Evolutionary conservation across 306 rosid genomes (phyloP).

Genomic region (Phaseolus lunatus): DNA sequence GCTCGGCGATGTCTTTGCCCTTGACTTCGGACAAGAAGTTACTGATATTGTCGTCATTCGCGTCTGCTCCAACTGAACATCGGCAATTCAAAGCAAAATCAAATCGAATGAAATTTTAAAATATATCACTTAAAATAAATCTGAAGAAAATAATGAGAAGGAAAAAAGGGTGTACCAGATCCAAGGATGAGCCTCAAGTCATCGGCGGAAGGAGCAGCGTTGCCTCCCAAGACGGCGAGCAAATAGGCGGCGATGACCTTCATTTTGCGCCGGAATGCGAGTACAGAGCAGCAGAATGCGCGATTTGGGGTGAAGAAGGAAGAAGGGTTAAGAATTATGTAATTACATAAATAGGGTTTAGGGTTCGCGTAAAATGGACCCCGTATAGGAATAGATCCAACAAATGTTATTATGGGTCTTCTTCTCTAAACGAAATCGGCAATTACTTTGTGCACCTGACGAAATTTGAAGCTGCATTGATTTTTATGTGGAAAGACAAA

Average conservation of each 20-base stretch:
- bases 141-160: not conserved
- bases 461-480: too few relatives aligned
- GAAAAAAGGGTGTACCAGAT: slow-evolving; percentile 30
- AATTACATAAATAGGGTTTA: slow-evolving; percentile 39
- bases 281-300: not conserved
- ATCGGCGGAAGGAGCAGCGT: slow-evolving; percentile 50
- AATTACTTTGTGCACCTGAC: too few relatives aligned
- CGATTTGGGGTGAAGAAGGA: not conserved
- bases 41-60: slow-evolving; percentile 56
- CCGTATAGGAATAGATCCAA: not conserved
- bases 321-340: not conserved
- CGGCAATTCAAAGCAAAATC: not conserved
- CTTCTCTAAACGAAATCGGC: too few relatives aligned
- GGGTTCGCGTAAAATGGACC: not conserved
- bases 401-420: not conserved
- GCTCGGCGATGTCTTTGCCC: slow-evolving; percentile 66
- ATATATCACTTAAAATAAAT: not conserved
- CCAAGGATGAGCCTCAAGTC: slow-evolving; percentile 54
- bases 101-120: not conserved
- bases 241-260: slow-evolving; percentile 64
- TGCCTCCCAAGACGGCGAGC: slow-evolving; percentile 65
- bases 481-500: too few relatives aligned
- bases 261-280: slow-evolving; percentile 41
- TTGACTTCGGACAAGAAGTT: slow-evolving; percentile 53
- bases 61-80: slow-evolving; percentile 68